Base-by-base conservation (phyloP, 345 rosid species). In the Turnera subulata region DNA sequence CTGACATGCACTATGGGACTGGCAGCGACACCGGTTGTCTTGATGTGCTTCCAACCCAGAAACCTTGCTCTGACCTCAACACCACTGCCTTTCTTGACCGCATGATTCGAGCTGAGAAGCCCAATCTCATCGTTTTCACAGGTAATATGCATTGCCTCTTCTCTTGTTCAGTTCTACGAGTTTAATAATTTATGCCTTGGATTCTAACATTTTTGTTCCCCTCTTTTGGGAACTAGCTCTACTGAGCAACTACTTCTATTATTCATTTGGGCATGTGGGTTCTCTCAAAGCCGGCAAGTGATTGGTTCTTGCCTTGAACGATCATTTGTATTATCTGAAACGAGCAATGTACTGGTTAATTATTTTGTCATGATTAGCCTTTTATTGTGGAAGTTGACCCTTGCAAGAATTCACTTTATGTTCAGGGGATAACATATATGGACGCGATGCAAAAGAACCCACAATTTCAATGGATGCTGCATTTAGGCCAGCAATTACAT, bases 351-450 rank as follows among this genome's bases (percentile, higher is more conserved):
- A n/a, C n/a, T 40, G 45, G n/a, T 40, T 15, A 40, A 2, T 15
- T n/a, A n/a, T n/a, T n/a, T n/a, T n/a, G n/a, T n/a, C n/a, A n/a
- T n/a, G n/a, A n/a, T n/a, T n/a, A n/a, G n/a, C n/a, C n/a, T n/a
- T n/a, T n/a, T n/a, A n/a, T n/a, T n/a, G n/a, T n/a, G n/a, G n/a
- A 35, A 35, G 11, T 35, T 35, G 6, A 5, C 11, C 11, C 39
- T 35, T 35, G 6, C 11, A 5, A 11, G 11, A 35, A 37, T 42
- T 13, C 16, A 40, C 13, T 11, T 40, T 10, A 12, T 15, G 11
- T 40, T 12, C n/a, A 85, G 93, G 96, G 51, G 96, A 88, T 55
- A 88, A 82, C 35, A 82, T 89, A 9, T 72, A 42, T 40, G 94
- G 87, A 61, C 43, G 53, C 16, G 83, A 80, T 61, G 71, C 85